Evolutionary conservation across 345 rosid species (phyloP).

Genomic region (Syzygium grande): DNA sequence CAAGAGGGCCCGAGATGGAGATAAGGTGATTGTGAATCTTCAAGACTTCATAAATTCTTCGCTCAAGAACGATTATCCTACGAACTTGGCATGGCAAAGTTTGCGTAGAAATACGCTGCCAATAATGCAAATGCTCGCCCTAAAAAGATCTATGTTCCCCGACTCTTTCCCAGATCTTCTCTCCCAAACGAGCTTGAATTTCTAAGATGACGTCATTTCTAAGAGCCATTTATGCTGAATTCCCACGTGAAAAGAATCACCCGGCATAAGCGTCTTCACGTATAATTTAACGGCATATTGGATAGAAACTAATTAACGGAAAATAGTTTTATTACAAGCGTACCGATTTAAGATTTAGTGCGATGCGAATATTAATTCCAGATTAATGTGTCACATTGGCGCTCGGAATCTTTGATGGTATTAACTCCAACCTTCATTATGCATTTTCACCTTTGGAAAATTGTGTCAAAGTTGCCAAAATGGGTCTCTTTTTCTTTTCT

Average conservation of each 20-base stretch:
- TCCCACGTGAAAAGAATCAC: no score
- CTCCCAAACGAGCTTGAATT: not conserved
- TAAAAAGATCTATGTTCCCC: accelerated
- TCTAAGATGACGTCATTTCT: not conserved
- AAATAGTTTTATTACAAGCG: not conserved
- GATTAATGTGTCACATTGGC: not conserved
- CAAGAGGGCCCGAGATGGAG: not conserved
- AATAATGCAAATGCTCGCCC: not conserved
- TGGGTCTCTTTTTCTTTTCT: not conserved
- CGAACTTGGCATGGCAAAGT: not conserved
- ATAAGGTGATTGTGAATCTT: not conserved
- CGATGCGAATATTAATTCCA: not conserved
- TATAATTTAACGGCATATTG: not conserved
- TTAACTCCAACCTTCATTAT: not conserved
- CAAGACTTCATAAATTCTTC: not conserved
- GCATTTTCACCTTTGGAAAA: not conserved
- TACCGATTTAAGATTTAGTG: not conserved
- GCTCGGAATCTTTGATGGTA: not conserved
- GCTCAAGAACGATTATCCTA: not conserved
- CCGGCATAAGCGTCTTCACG: no score
- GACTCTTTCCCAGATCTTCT: not conserved
- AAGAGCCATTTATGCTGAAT: not conserved
- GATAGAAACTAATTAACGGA: not conserved
- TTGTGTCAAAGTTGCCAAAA: not conserved
- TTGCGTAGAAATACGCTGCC: not conserved